Conservation (phyloP, 108 stramenopile species). For the Skeletonema potamos region DNA sequence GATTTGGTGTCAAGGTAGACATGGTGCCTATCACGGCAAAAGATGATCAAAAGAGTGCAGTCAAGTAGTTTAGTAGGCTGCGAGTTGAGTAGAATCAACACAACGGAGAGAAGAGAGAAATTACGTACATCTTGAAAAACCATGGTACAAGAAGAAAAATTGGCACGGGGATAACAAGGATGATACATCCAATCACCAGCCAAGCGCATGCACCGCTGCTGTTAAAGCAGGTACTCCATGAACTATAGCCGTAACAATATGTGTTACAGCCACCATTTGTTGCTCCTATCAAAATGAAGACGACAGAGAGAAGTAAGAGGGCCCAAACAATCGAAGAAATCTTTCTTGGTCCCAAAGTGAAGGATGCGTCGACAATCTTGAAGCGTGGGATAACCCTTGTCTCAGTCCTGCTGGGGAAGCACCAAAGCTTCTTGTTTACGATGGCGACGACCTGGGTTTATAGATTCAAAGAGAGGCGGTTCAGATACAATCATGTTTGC, state of each 20-base stretch:
- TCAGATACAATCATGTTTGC: too few relatives aligned
- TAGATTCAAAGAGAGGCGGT: background rate
- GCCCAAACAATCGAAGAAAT: background rate
- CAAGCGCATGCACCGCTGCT: constrained; percentile 7
- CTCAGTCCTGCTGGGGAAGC: constrained; percentile 24
- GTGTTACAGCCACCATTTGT: constrained; percentile 11
- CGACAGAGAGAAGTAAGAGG: background rate
- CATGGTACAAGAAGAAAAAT: constrained; percentile 13
- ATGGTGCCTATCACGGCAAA: constrained; percentile 10
- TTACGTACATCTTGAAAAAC: constrained; percentile 3
- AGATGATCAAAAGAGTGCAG: too few relatives aligned
- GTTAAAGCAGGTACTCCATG: background rate
- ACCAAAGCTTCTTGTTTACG: constrained; percentile 25
- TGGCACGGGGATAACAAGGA: constrained; percentile 11
- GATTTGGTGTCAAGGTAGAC: constrained; percentile 26
- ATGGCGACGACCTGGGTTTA: constrained; percentile 14
- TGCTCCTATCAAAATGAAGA: constrained; percentile 15
- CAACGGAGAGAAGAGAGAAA: too few relatives aligned
- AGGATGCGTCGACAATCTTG: constrained; percentile 29
- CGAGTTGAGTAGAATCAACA: too few relatives aligned
- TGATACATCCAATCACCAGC: constrained; percentile 10
- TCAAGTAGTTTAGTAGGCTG: too few relatives aligned
- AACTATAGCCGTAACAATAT: too few relatives aligned
- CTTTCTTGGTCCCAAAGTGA: constrained; percentile 8
- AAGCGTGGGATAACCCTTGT: constrained; percentile 29